phyloP scores from a whole-genome alignment of 108 stramenopile species.

The Nitzschia sp. region DNA sequence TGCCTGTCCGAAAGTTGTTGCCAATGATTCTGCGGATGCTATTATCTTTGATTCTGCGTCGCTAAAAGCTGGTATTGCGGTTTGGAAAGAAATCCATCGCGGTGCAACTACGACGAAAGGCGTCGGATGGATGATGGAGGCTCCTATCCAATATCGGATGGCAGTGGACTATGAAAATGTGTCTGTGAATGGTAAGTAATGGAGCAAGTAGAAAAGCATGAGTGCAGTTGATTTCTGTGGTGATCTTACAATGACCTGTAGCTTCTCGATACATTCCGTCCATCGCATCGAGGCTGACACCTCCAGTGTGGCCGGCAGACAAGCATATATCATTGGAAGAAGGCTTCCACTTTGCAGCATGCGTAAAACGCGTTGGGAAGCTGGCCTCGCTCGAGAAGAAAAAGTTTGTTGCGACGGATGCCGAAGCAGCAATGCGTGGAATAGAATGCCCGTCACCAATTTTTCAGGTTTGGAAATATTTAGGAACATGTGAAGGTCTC shows the following conservation, averaged over 20 bases:
- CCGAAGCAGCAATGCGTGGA: not conserved
- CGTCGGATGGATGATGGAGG: conserved; percentile 72
- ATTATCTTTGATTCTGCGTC: conserved; percentile 84
- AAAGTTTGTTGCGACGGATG: conserved; percentile 17
- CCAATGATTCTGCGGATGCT: conserved; percentile 80
- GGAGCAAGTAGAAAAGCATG: no score
- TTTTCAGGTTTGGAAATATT: conserved; percentile 57
- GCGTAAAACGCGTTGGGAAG: conserved; percentile 78
- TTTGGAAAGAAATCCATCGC: conserved; percentile 70
- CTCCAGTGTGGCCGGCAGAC: conserved; percentile 83
- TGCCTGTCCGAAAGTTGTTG: conserved; percentile 79
- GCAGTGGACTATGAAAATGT: conserved; percentile 76
- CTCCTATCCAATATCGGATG: conserved; percentile 75
- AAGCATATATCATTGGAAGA: conserved; percentile 70
- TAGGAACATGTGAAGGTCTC: conserved; percentile 81
- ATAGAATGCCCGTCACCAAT: conserved; percentile 26
- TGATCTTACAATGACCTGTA: not conserved
- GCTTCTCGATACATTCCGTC: conserved; percentile 7
- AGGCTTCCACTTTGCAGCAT: conserved; percentile 87
- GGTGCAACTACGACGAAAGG: conserved; percentile 45
- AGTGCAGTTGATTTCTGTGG: not conserved
- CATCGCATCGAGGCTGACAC: not conserved
- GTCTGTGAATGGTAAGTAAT: conserved; percentile 26
- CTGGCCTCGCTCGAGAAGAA: conserved; percentile 59
- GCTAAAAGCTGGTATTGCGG: conserved; percentile 75